These are phyloP conservation scores for Rhazya stricta DNA, from an alignment of 257 asterid species.

Conservation along the genomic window DNA sequence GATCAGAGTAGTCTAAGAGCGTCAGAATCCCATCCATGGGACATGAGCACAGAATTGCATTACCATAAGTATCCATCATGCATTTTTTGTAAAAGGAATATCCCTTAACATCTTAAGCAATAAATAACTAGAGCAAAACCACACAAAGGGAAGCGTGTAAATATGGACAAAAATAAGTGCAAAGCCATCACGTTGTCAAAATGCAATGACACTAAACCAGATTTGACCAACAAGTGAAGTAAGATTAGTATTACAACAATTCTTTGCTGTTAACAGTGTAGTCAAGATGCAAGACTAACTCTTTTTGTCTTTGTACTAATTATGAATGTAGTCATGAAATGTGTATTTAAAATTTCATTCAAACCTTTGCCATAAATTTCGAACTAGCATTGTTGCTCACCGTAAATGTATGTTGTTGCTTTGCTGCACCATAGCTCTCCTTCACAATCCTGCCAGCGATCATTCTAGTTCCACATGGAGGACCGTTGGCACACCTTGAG, in stretches of 20 bases:
- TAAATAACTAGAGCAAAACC: not conserved
- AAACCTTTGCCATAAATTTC: not conserved
- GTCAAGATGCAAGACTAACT: not conserved
- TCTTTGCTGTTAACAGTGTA: not conserved
- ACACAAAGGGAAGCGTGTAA: not conserved
- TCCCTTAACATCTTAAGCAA: not conserved
- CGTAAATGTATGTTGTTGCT: slow-evolving; percentile 93
- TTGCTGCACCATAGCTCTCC: slow-evolving; percentile 93
- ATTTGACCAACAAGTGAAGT: not conserved
- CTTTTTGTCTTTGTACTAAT: not conserved
- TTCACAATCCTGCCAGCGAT: slow-evolving; percentile 83
- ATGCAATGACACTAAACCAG: no score
- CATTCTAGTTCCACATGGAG: slow-evolving; percentile 64
- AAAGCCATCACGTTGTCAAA: not conserved
- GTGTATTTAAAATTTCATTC: not conserved
- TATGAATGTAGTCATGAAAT: not conserved
- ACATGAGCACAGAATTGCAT: not conserved
- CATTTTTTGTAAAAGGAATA: not conserved
- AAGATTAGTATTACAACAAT: not conserved
- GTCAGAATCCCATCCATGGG: not conserved
- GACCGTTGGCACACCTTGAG: slow-evolving; percentile 72
- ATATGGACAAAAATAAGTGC: not conserved
- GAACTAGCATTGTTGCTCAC: slow-evolving; percentile 30
- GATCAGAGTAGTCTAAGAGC: slow-evolving; percentile 12
- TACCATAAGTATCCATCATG: not conserved